Percentiles rank a stretch among this genome's conserved stretches.
phyloP scores from a whole-genome alignment of 2,329 filamentous ascomycete genomes.

The Seiridium cupressi region DNA sequence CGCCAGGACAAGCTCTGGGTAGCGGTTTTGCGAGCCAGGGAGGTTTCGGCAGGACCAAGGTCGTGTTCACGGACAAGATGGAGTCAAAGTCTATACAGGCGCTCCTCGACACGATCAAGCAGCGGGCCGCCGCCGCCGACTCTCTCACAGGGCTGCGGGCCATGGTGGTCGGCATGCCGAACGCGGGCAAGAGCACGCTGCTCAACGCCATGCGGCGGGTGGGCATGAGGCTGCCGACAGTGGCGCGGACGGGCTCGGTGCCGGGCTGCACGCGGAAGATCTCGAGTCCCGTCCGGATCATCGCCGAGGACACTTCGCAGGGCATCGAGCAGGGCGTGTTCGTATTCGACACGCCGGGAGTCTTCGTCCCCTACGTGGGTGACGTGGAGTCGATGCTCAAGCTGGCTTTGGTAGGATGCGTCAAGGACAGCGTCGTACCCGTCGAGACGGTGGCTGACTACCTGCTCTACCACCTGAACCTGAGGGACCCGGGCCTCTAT shows the following conservation, averaged over 20 bases:
- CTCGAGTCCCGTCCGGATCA: slow-evolving; percentile 76
- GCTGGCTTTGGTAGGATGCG: slow-evolving; percentile 84
- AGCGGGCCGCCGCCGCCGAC: slow-evolving; percentile 46
- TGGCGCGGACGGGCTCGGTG: slow-evolving; percentile 78
- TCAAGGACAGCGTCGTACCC: slow-evolving; percentile 84
- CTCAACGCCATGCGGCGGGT: slow-evolving; percentile 77
- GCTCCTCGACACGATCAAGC: slow-evolving; percentile 48
- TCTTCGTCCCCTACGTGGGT: slow-evolving; percentile 89
- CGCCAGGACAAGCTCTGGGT: background rate
- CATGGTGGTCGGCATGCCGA: slow-evolving; percentile 95
- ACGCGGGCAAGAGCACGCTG: slow-evolving; percentile 94
- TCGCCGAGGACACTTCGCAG: slow-evolving; percentile 26
- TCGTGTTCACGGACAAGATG: slow-evolving; percentile 44
- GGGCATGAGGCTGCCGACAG: slow-evolving; percentile 63
- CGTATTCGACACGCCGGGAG: slow-evolving; percentile 87
- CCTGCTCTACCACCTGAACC: slow-evolving; percentile 81
- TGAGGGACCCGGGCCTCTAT: slow-evolving; percentile 62
- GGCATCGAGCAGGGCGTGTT: slow-evolving; percentile 66
- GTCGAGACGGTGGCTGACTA: slow-evolving; percentile 83
- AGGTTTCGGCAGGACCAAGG: slow-evolving; percentile 12
- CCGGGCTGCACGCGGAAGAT: slow-evolving; percentile 90
- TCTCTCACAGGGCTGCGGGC: slow-evolving; percentile 79
- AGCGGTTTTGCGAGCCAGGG: background rate
- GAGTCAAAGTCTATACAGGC: slow-evolving; percentile 28
- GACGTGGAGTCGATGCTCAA: slow-evolving; percentile 90